Conservation (phyloP, 495 filamentous ascomycete species). For the Astrothelium subdiscretum region DNA sequence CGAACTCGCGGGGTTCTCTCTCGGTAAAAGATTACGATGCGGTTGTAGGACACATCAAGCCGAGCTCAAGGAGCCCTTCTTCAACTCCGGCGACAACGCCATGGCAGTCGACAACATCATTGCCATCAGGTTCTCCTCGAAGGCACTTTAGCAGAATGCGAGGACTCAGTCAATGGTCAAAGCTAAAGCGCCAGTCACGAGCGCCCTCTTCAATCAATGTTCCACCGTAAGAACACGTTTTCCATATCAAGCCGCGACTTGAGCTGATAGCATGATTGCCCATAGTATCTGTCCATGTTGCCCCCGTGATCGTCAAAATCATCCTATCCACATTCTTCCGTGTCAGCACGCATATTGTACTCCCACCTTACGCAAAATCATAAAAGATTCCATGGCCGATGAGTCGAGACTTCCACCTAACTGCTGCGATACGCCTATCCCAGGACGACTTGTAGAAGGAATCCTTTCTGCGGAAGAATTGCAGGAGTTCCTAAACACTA, state of each 20-base stretch:
- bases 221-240: not conserved
- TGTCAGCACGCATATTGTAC: constrained; percentile 17
- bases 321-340: constrained; percentile 12
- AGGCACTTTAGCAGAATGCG: constrained; percentile 15
- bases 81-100: constrained; percentile 15
- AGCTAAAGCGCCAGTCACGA: constrained; percentile 9
- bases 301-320: constrained; percentile 7
- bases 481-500: constrained; percentile 38
- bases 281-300: constrained; percentile 12
- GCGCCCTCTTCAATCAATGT: not conserved
- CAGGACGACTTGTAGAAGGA: constrained; percentile 36
- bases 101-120: constrained; percentile 14
- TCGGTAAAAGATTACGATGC: constrained; percentile 15
- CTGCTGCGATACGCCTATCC: constrained; percentile 46
- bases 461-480: constrained; percentile 41
- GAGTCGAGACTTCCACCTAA: constrained; percentile 46
- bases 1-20: not conserved
- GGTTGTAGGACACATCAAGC: constrained; percentile 5
- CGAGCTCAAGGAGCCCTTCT: constrained; percentile 1
- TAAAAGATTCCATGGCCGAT: constrained; percentile 24
- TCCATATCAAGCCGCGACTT: not conserved
- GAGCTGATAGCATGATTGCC: not conserved
- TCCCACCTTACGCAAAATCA: constrained; percentile 10
- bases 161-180: constrained; percentile 11
- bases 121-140: constrained; percentile 12